phyloP scores from a whole-genome alignment of 192 early-diverging fungal genomes.

The Backusella psychrophila region DNA sequence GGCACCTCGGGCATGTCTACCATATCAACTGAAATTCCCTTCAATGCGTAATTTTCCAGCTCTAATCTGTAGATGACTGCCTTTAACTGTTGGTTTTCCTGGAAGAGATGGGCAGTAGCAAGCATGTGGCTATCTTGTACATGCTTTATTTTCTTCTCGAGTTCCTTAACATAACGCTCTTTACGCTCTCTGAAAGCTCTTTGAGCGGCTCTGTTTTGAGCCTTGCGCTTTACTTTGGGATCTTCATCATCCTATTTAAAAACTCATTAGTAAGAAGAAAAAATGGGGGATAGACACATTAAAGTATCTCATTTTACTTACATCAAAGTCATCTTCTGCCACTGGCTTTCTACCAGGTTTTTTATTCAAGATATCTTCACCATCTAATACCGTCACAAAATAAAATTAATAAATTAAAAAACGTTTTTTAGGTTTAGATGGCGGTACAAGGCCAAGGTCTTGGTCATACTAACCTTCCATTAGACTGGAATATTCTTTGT shows the following conservation, averaged over 20 bases:
- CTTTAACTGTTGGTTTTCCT: slow-evolving; percentile 52
- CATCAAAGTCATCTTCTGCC: background rate
- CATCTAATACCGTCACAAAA: background rate
- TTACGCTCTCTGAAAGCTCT: slow-evolving; percentile 68
- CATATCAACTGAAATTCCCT: background rate
- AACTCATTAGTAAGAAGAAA: background rate
- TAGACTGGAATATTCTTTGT: background rate
- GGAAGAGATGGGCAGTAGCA: slow-evolving; percentile 39
- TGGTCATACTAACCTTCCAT: background rate
- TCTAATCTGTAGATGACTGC: slow-evolving; percentile 49
- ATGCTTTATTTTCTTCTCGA: slow-evolving; percentile 73
- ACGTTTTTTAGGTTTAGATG: background rate
- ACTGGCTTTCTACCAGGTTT: slow-evolving; percentile 15
- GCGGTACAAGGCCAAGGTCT: background rate
- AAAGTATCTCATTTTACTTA: background rate
- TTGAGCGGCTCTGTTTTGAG: slow-evolving; percentile 37
- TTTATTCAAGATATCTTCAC: background rate
- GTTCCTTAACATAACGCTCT: slow-evolving; percentile 75
- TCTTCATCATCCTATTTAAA: slow-evolving; percentile 17
- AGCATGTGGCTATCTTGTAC: slow-evolving; percentile 53
- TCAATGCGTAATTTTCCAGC: slow-evolving; percentile 43
- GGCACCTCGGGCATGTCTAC: background rate
- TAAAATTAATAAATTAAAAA: slow-evolving; percentile 1
- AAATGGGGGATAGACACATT: too few species aligned
- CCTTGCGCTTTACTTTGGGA: slow-evolving; percentile 31